phyloP scores from a whole-genome alignment of 441 rosid genomes.

The Breynia disticha region DNA sequence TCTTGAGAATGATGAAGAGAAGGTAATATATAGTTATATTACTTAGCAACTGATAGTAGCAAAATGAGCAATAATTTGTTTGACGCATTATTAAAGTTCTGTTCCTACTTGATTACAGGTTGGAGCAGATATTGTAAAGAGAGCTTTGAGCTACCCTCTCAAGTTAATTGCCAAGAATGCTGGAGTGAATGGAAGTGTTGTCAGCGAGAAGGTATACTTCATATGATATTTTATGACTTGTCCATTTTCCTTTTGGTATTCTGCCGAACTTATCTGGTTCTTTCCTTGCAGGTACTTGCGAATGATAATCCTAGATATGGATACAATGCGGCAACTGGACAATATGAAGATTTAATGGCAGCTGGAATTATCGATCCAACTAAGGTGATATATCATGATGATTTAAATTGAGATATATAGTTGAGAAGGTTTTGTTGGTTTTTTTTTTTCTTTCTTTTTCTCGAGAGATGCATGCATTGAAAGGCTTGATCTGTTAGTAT shows the following conservation, averaged over 20 bases:
- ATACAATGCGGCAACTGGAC: slow-evolving; percentile 93
- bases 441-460: neutral
- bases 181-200: slow-evolving; percentile 86
- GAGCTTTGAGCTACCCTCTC: slow-evolving; percentile 79
- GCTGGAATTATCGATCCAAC: slow-evolving; percentile 96
- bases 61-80: neutral
- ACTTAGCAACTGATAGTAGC: neutral
- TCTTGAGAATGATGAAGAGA: slow-evolving; percentile 75
- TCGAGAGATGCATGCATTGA: neutral
- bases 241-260: too few species aligned
- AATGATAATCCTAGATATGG: slow-evolving; percentile 52
- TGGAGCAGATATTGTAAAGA: slow-evolving; percentile 85
- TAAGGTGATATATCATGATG: slow-evolving; percentile 36
- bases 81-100: neutral
- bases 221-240: neutral
- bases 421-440: neutral
- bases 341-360: slow-evolving; percentile 92
- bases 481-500: neutral
- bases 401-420: neutral
- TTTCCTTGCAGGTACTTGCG: slow-evolving; percentile 48
- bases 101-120: slow-evolving; percentile 35
- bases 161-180: slow-evolving; percentile 91
- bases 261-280: neutral
- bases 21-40: slow-evolving; percentile 44
- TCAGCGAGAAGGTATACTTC: slow-evolving; percentile 61